Evolutionary conservation across 2,329 filamentous ascomycete genomes (phyloP), one percentile per base, ranked within the genome.

Genomic region (Aspergillus sp.): DNA sequence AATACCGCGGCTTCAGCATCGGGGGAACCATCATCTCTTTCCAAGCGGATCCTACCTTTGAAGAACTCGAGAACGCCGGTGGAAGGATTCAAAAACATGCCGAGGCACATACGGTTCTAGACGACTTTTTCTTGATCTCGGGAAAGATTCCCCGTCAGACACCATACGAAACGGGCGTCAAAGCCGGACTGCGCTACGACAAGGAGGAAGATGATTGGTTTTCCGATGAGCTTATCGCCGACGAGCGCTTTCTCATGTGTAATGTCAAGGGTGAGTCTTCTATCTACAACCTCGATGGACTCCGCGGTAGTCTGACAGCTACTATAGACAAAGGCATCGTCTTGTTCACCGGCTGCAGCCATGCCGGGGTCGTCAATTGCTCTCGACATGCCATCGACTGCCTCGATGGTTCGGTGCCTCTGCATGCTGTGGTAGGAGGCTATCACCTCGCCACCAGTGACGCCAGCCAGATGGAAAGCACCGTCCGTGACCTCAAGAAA

Each of bases 271-370:
- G 82, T 80, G 64, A 20, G 63, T 18, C 32, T 20, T 10, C 31
- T 39, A 36, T 32, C 26, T 26, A 31, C 6, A 10, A 9, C n/a
- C 7, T 1, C 11, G 18, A 42, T 36, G 4, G 18, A 51, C 12
- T 1, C 22, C 55, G 36, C 16, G 12, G 12, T 31, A 26, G 16
- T 12, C 29, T 42, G 3, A 31, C 56, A 53, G 24, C 31, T 14
- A 11, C 46, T 31, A 2, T 55, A 82, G 81, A 72, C 12, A 81
- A 80, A 61, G 83, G 83, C 0, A 74, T 85, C 2, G 80, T 85
- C 2, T 73, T 85, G 20, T 83, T 85, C 65, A 84, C 82, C 0
- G 83, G 82, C 11, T 85, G 83, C 71, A 82, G 80, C 63, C 83
- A 85, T 58, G 81, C 82, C 0, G 83, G 83, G 0, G 79, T 85